phyloP scores from a whole-genome alignment of 768 basidiomycete genomes.

The Tulasnella sp. region DNA sequence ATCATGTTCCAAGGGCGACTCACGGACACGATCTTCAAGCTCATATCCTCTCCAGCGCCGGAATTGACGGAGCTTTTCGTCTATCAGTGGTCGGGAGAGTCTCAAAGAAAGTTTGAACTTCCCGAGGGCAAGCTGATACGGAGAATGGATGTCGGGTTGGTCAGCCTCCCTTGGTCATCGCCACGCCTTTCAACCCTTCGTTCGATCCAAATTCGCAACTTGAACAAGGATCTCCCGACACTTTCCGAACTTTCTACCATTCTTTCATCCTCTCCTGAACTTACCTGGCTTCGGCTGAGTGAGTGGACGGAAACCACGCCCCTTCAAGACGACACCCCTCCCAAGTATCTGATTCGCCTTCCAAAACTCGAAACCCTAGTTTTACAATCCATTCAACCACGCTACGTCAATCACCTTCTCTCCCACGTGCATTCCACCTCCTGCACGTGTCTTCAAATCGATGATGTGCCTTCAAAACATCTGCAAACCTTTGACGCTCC shows the following conservation, averaged over 20 bases:
- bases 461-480: not conserved
- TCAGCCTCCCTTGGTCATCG: not conserved
- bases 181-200: not conserved
- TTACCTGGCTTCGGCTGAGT: not conserved
- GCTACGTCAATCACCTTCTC: not conserved
- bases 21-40: not conserved
- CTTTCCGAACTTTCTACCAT: not conserved
- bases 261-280: not conserved
- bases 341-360: not conserved
- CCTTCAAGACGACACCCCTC: not conserved
- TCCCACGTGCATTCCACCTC: not conserved
- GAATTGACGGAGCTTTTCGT: not conserved
- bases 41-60: not conserved
- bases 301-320: not conserved
- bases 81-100: not conserved
- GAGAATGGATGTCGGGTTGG: not conserved
- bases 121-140: not conserved
- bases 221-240: not conserved
- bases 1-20: constrained; percentile 7
- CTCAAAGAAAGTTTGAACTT: not conserved
- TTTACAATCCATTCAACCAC: not conserved
- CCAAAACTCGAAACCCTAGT: not conserved
- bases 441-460: not conserved
- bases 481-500: not conserved
- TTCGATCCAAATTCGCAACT: not conserved